Evolutionary conservation across 2,329 filamentous ascomycete species (phyloP).

Genomic region (Venturia effusa): DNA sequence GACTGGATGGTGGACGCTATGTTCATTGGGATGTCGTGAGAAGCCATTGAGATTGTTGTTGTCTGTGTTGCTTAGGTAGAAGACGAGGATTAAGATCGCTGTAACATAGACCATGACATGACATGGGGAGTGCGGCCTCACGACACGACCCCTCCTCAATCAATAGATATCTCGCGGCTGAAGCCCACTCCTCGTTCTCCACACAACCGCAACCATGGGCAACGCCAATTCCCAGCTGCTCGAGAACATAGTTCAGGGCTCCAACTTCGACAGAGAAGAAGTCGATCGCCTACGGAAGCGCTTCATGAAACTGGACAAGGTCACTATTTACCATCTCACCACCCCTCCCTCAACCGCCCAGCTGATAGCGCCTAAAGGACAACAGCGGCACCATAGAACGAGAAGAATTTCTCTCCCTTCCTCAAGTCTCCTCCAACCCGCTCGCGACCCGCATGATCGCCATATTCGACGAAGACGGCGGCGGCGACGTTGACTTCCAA

Average conservation of each 20-base stretch:
- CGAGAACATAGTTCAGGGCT: constrained; percentile 91
- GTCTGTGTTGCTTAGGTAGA: background rate
- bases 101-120: background rate
- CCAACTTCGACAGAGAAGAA: constrained; percentile 97
- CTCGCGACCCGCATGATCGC: constrained; percentile 98
- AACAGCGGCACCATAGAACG: constrained; percentile 97
- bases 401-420: constrained; percentile 93
- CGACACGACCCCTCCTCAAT: background rate
- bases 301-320: constrained; percentile 99
- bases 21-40: constrained; percentile 34
- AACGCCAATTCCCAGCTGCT: constrained; percentile 58
- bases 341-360: background rate
- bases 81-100: background rate
- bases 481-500: constrained; percentile 96
- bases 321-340: constrained; percentile 27
- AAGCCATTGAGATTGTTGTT: background rate
- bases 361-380: constrained; percentile 48
- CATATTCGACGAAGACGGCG: constrained; percentile 97
- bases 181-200: constrained; percentile 11
- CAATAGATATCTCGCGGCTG: background rate
- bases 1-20: constrained; percentile 72
- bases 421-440: constrained; percentile 95
- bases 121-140: background rate
- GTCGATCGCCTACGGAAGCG: constrained; percentile 91
- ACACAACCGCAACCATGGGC: constrained; percentile 34